phyloP scores from a whole-genome alignment of 2,329 filamentous ascomycete species.

The Chrysoporthe cubensis region DNA sequence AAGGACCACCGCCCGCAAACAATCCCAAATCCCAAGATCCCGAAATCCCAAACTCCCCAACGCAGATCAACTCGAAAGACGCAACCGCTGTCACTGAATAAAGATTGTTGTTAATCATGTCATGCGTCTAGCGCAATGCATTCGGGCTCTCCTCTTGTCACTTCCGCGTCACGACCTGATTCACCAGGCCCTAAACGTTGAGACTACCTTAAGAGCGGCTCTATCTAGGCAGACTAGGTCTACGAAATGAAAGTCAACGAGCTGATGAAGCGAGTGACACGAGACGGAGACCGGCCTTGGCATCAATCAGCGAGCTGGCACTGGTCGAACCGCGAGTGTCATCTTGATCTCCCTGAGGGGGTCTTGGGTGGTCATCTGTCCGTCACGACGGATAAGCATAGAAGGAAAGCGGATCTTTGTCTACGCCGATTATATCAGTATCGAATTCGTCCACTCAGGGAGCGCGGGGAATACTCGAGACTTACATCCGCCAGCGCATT shows the following conservation, averaged over 20 bases:
- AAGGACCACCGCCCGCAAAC: background rate
- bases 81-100: background rate
- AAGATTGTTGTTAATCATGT: background rate
- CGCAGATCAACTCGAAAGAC: background rate
- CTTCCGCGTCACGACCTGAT: background rate
- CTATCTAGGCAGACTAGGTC: background rate
- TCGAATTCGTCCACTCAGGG: background rate
- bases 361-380: slow-evolving; percentile 44
- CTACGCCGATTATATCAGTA: slow-evolving; percentile 39
- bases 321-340: slow-evolving; percentile 12
- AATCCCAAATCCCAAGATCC: background rate
- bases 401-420: slow-evolving; percentile 63
- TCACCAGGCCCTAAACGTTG: background rate
- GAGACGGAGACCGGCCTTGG: background rate
- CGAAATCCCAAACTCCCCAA: background rate
- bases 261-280: background rate
- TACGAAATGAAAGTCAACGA: background rate
- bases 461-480: background rate
- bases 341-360: slow-evolving; percentile 20
- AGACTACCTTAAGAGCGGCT: background rate
- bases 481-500: slow-evolving; percentile 55
- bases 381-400: slow-evolving; percentile 62
- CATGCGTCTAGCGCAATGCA: background rate
- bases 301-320: background rate
- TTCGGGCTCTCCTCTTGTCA: background rate